Base-by-base conservation (phyloP, 2,329 filamentous ascomycete species). In the Colletotrichum sp. region DNA sequence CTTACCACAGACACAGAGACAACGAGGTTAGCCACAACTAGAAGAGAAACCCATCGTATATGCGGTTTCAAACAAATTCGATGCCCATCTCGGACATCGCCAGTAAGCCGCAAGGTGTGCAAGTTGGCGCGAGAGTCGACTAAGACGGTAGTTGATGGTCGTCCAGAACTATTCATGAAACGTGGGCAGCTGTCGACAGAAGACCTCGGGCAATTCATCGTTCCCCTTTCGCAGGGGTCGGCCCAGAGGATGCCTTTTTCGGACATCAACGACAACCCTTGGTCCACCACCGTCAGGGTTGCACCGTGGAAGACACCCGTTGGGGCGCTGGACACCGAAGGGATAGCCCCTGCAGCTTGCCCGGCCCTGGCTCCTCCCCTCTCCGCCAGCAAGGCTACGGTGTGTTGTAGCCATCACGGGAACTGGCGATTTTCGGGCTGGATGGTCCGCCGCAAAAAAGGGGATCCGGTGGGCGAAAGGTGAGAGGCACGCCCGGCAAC, bases 251-350 rank as follows among this genome's bases (percentile, higher is more conserved):
- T 57, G 39, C 57, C 57, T 18, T 24, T 76, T 57, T 44, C 32
- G 63, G 57, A 59, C 12, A 28, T 30, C 18, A 59, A 55, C 69
- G 24, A 68, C 28, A 26, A 72, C 57, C 44, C 73, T 49, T 21
- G 44, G 34, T 57, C 34, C 39, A 65, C 59, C 44, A 76, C 73
- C 73, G 73, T 76, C 64, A 73, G 70, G 73, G 73, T 76, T 69
- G 70, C 70, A 73, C 70, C 69, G 69, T 75, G 69, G n/a, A 75
- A 64, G 28, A 52, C 62, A 52, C 32, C 44, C 44, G 55, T 64
- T 59, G 64, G 39, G 39, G 72, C 60, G 60, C 28, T 36, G 30
- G 36, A 63, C 30, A 65, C 57, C 44, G 57, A 60, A 36, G 21
- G 63, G 69, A 69, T 34, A 21, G n/a, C 18, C 73, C 73, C 64